These are phyloP conservation scores for Mycotypha africana DNA, from an alignment of 371 early-diverging fungal species.

Conservation along the genomic window DNA sequence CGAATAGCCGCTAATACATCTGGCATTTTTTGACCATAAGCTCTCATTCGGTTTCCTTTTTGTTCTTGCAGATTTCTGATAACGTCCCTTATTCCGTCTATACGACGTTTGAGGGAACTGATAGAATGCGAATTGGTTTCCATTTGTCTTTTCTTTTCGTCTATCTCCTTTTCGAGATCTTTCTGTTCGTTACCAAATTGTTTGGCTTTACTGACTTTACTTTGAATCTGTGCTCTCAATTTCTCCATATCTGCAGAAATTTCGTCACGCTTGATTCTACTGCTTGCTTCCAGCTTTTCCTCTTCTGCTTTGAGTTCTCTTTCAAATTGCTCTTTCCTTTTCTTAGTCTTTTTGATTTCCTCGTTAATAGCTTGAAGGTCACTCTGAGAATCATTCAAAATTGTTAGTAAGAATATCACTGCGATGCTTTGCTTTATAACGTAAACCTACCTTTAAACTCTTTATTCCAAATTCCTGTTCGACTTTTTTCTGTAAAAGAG, in stretches of 20 bases:
- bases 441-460: no score
- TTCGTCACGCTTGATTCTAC: conserved; percentile 12
- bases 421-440: no score
- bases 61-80: conserved; percentile 47
- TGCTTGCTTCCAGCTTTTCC: conserved; percentile 24
- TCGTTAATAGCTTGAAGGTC: conserved; percentile 10
- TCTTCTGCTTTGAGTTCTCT: conserved; percentile 23
- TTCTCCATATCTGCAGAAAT: conserved; percentile 30
- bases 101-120: conserved; percentile 1
- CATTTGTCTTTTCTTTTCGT: conserved; percentile 8
- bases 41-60: conserved; percentile 57
- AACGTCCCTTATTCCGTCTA: conserved; percentile 2
- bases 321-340: conserved; percentile 26
- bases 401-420: no score
- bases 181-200: conserved; percentile 8
- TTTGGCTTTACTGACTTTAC: background rate
- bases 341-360: conserved; percentile 15
- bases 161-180: conserved; percentile 16
- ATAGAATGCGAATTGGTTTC: background rate
- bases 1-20: conserved; percentile 63
- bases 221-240: conserved; percentile 11
- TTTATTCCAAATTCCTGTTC: no score
- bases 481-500: background rate
- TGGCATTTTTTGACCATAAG: conserved; percentile 69
- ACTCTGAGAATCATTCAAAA: no score